Evolutionary conservation across 768 basidiomycete genomes (phyloP), one percentile per base, ranked within the genome.

Genomic region (Auricularia sp.): DNA sequence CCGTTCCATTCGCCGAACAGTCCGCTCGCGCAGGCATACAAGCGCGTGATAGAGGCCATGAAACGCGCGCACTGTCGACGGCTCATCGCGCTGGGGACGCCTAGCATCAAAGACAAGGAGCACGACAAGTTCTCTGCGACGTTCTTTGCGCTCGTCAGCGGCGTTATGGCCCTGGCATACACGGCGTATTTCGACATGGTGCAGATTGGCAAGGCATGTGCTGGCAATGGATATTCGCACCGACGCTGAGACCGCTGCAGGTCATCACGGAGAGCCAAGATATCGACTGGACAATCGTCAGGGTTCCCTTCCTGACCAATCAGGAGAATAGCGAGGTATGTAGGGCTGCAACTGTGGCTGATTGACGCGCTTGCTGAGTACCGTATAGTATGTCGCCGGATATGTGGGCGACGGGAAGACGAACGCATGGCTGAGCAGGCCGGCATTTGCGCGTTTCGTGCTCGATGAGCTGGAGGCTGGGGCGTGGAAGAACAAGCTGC

Each of bases 231-330:
- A 34, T 11, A 11, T 34, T 29, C 79, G 42, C 8, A 84, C 81
- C 1, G 80, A 87, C 63, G 88, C 86, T 18, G 77, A 86, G 60
- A 77, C 74, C 14, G 77, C 89, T 42, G 77, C 83, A 11, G 73
- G 34, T 59, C 23, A 34, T 59, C 56, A 59, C 72, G 14, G 74
- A 81, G 65, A 80, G 80, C 12, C 75, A 75, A 0, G 78, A 81
- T 21, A 68, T 88, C 18, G 81, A 85, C 29, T 90, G 87, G 86
- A 90, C 87, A 6, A 82, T 90, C 56, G 84, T 79, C 36, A 78
- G 89, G 39, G 87, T 91, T 2, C 88, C 88, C 0, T 62, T 88
- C 33, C 70, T 91, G 69, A 85, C 79, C 53, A 78, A 83, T 66
- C 74, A 78, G 3, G 70, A 77, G 33, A 76, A 75, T 14, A 81